Conservation (phyloP, 2,329 filamentous ascomycete genomes). For the Aspergillus luchuensis region DNA sequence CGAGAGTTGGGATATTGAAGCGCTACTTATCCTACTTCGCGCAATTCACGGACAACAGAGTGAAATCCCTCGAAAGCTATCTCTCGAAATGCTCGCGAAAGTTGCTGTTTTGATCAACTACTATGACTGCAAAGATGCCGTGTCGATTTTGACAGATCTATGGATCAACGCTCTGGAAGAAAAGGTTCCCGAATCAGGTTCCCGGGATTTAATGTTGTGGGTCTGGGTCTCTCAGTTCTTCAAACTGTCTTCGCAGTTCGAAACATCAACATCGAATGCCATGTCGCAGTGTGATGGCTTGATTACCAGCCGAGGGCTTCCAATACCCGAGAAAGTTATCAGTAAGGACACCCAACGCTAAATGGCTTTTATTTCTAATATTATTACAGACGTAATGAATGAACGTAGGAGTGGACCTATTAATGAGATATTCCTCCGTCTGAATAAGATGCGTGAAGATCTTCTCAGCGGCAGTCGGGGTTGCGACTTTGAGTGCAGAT, state of each 20-base stretch:
- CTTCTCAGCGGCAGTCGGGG: slow-evolving; percentile 16
- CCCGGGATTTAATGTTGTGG: slow-evolving; percentile 12
- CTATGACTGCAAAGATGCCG: slow-evolving; percentile 24
- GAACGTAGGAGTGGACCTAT: slow-evolving; percentile 18
- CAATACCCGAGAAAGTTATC: slow-evolving; percentile 21
- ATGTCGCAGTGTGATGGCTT: slow-evolving; percentile 19
- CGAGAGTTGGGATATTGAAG: slow-evolving; percentile 28
- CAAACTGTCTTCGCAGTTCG: slow-evolving; percentile 17
- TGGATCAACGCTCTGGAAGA: slow-evolving; percentile 21
- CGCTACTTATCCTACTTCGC: slow-evolving; percentile 26
- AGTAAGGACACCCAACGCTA: slow-evolving; percentile 11
- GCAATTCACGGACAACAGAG: slow-evolving; percentile 24
- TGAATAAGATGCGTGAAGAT: slow-evolving; percentile 16
- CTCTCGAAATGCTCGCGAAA: slow-evolving; percentile 28
- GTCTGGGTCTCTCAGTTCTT: slow-evolving; percentile 24
- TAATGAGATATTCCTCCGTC: background rate
- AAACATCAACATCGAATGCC: slow-evolving; percentile 17
- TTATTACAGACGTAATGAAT: slow-evolving; percentile 20
- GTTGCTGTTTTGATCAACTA: slow-evolving; percentile 28
- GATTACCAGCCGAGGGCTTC: slow-evolving; percentile 23
- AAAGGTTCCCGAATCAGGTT: slow-evolving; percentile 8
- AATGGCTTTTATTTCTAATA: slow-evolving; percentile 11
- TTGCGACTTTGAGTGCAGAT: slow-evolving; percentile 27
- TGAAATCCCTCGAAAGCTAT: slow-evolving; percentile 15
- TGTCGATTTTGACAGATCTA: slow-evolving; percentile 17